Evolutionary conservation across 306 rosid genomes (phyloP).

Genomic region (Trifolium dubium): DNA sequence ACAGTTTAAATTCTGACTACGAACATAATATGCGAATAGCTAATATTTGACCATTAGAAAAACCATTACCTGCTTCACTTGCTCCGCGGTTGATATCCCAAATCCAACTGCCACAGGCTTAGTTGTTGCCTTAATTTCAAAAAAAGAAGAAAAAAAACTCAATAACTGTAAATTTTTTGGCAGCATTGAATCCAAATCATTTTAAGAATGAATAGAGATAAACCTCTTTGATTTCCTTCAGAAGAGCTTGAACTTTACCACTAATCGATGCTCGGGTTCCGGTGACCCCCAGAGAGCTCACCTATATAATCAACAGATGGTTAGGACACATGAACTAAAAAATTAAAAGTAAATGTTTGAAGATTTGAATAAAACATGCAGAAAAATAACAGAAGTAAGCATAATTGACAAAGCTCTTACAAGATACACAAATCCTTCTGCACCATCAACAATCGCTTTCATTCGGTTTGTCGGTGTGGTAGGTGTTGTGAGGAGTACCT

Average conservation of each 20-base stretch:
- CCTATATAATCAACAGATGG: slow-evolving; percentile 55
- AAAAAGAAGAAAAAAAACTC: background rate
- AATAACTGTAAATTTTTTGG: background rate
- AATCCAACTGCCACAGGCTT: slow-evolving; percentile 97
- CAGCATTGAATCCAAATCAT: background rate
- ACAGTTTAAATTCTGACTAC: background rate
- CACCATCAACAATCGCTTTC: slow-evolving; percentile 82
- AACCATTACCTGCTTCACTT: slow-evolving; percentile 71
- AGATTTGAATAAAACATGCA: background rate
- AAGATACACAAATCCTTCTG: slow-evolving; percentile 88
- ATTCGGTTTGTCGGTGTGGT: slow-evolving; percentile 80
- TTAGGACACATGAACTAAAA: background rate
- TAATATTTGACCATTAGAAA: background rate
- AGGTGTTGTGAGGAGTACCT: slow-evolving; percentile 94
- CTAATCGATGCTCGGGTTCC: slow-evolving; percentile 88
- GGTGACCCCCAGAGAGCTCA: slow-evolving; percentile 90
- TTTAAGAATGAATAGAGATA: slow-evolving; percentile 31
- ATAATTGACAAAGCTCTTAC: slow-evolving; percentile 53
- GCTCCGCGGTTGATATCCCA: slow-evolving; percentile 92
- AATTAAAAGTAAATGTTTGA: background rate
- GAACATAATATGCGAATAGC: background rate
- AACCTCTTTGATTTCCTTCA: slow-evolving; percentile 82
- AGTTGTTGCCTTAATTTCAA: slow-evolving; percentile 59
- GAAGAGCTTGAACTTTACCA: slow-evolving; percentile 61
- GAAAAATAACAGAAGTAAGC: background rate